Percentiles rank a stretch among this genome's conserved stretches.
Evolutionary conservation across 2,329 filamentous ascomycete species (phyloP).

Genomic region (Clonostachys sp.): DNA sequence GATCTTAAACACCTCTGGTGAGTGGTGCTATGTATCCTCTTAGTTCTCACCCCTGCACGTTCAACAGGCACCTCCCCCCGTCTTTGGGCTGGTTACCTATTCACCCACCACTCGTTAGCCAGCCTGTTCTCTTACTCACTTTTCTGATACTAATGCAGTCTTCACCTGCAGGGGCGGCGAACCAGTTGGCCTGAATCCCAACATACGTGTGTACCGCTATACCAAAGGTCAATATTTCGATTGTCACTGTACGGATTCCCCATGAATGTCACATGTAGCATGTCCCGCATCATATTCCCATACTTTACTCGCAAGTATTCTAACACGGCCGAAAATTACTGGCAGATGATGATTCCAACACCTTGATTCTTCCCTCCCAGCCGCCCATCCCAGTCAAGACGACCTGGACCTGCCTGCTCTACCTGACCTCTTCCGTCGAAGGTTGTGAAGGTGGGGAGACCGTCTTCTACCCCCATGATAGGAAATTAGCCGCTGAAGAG

Average conservation of each 20-base stretch:
- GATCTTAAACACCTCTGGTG: slow-evolving; percentile 37
- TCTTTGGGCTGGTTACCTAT: not conserved
- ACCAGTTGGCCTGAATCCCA: slow-evolving; percentile 78
- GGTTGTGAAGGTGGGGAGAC: slow-evolving; percentile 85
- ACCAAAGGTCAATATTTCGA: slow-evolving; percentile 85
- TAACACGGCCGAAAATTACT: not conserved
- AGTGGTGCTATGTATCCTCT: slow-evolving; percentile 11
- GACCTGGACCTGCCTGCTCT: slow-evolving; percentile 88
- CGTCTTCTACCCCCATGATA: slow-evolving; percentile 77
- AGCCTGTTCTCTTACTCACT: not conserved
- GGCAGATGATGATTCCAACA: slow-evolving; percentile 82
- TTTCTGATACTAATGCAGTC: not conserved
- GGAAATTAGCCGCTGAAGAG: slow-evolving; percentile 52
- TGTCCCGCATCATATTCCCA: not conserved
- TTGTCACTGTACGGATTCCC: slow-evolving; percentile 69
- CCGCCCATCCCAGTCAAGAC: slow-evolving; percentile 42
- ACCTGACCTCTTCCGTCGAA: slow-evolving; percentile 71
- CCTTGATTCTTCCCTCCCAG: slow-evolving; percentile 48
- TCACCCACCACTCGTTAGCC: not conserved
- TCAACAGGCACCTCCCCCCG: not conserved
- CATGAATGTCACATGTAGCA: not conserved
- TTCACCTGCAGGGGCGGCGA: slow-evolving; percentile 65
- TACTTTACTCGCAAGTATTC: not conserved
- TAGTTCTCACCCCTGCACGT: not conserved
- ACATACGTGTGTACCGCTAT: slow-evolving; percentile 88